Base-by-base conservation (phyloP, 768 basidiomycete species). In the Boletus barrowsii region DNA sequence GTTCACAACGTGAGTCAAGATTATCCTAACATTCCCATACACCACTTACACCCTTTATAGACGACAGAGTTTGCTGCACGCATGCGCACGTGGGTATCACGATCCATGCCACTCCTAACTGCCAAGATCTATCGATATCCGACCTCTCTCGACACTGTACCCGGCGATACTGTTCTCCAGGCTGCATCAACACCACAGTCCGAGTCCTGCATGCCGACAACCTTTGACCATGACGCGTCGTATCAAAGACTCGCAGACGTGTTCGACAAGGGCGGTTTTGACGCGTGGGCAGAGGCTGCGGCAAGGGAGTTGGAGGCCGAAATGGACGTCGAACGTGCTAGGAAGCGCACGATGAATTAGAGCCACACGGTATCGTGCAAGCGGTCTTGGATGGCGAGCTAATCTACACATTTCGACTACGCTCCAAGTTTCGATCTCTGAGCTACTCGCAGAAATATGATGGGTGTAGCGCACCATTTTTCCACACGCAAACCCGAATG, bases 231-330 rank as follows among this genome's bases (percentile, higher is more conserved):
- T 58, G 45, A 69, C 4, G 82, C 76, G 0, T 79, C 84, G 0
- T 75, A 87, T 56, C 68, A 75, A 45, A 75, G 86, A 10, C 67
- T 90, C 11, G 63, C 72, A 42, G 74, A 65, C 7, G 84, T 84
- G 0, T 90, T 80, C 56, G 80, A 85, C 10, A 68, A 77, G 20
- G 84, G 80, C 6, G 86, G 88, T 0, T 69, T 87, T 30, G 60
- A 73, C 0, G 71, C 76, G 2, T 87, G 86, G 83, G 72, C 75
- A 10, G 73, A 81, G 50, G 74, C 72, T n/a, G 83, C 76, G 1
- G 58, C 75, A 49, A 71, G 71, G 26, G 87, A 88, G 64, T 55
- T 84, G 45, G 85, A 88, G 62, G 75, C 75, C 0, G 87, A 89
- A 61, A 74, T 71, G 0, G 69, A 77, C 40, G 55, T 76, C 13